phyloP scores from a whole-genome alignment of 352 stramenopile species.

The Phytophthora crassamura region DNA sequence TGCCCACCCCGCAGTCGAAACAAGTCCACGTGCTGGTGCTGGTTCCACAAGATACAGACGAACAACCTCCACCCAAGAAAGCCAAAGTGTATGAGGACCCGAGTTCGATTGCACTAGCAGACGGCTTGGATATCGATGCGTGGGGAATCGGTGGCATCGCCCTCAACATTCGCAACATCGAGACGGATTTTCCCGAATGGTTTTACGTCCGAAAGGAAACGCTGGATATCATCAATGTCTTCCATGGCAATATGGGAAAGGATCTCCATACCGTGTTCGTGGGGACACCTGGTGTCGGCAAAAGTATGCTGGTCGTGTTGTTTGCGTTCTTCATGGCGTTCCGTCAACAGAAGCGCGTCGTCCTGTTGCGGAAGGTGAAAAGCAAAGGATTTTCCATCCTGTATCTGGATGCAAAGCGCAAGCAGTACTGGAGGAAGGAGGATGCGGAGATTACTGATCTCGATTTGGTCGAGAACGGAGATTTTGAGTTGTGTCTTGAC shows the following conservation, averaged over 20 bases:
- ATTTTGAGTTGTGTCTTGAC: constrained; percentile 29
- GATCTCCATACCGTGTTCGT: constrained; percentile 31
- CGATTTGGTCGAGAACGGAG: not conserved
- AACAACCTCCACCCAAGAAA: constrained; percentile 27
- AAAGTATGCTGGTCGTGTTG: constrained; percentile 42
- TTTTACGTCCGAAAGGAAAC: constrained; percentile 44
- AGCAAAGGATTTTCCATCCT: constrained; percentile 30
- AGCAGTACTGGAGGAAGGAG: constrained; percentile 33
- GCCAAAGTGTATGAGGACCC: constrained; percentile 19
- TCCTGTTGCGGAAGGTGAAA: constrained; percentile 41
- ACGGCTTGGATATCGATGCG: constrained; percentile 26
- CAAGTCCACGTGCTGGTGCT: not conserved
- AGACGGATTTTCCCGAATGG: constrained; percentile 41
- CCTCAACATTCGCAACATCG: constrained; percentile 33
- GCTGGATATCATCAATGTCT: constrained; percentile 40
- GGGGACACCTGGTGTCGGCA: constrained; percentile 36
- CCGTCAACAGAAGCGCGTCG: constrained; percentile 35
- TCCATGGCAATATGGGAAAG: constrained; percentile 20
- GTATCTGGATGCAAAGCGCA: constrained; percentile 29
- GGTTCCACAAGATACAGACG: not conserved
- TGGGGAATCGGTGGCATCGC: constrained; percentile 30
- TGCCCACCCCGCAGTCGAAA: too few species aligned
- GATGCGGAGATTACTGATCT: constrained; percentile 28
- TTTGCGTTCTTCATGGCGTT: constrained; percentile 40
- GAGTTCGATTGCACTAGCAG: constrained; percentile 7